Evolutionary conservation across 805 yeast genomes (phyloP).

Genomic region (Wickerhamomyces alni): DNA sequence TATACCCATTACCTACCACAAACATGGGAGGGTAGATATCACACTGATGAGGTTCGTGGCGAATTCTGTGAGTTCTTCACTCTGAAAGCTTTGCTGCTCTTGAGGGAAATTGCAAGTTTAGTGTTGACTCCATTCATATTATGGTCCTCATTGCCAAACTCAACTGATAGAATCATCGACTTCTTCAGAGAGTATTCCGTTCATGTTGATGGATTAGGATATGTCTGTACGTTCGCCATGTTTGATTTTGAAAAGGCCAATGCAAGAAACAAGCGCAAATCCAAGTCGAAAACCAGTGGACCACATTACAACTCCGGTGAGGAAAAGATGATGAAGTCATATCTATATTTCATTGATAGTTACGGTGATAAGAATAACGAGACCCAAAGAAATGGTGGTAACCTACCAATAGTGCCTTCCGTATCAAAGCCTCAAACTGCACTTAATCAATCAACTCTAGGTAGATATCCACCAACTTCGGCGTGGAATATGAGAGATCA

Average conservation of each 20-base stretch:
- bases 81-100: slow-evolving; percentile 59
- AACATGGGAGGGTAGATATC: slow-evolving; percentile 81
- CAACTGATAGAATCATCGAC: slow-evolving; percentile 74
- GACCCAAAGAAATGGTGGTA: slow-evolving; percentile 23
- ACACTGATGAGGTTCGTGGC: slow-evolving; percentile 75
- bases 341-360: slow-evolving; percentile 80
- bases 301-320: slow-evolving; percentile 41
- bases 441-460: slow-evolving; percentile 1
- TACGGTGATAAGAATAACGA: slow-evolving; percentile 44
- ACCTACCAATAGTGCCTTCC: not conserved
- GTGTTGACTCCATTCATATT: slow-evolving; percentile 84
- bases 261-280: slow-evolving; percentile 28
- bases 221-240: slow-evolving; percentile 91
- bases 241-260: slow-evolving; percentile 65
- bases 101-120: slow-evolving; percentile 77
- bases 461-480: not conserved
- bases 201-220: slow-evolving; percentile 91
- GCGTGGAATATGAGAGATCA: not conserved
- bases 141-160: slow-evolving; percentile 74
- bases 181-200: slow-evolving; percentile 86
- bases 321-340: slow-evolving; percentile 90
- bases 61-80: slow-evolving; percentile 80
- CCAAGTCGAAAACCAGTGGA: slow-evolving; percentile 22
- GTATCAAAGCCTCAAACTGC: slow-evolving; percentile 2
- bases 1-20: slow-evolving; percentile 88